Percentiles rank a stretch among this genome's conserved stretches.
These are phyloP conservation scores for Suillus decipiens DNA, from an alignment of 768 basidiomycete genomes.

Conservation along the genomic window DNA sequence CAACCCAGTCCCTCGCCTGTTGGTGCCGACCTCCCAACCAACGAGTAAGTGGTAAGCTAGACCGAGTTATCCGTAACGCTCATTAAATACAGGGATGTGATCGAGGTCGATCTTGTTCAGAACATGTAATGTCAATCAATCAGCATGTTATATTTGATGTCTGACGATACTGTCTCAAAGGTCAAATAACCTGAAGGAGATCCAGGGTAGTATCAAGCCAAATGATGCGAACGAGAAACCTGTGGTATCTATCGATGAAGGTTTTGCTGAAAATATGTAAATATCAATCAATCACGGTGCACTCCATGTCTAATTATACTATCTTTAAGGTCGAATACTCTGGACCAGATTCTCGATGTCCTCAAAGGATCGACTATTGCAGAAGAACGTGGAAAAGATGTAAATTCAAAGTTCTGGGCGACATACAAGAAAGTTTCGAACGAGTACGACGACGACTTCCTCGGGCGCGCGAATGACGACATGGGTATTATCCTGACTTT, in stretches of 20 bases:
- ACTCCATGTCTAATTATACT: neutral
- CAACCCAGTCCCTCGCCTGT: neutral
- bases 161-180: neutral
- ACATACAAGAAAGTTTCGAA: slow-evolving; percentile 1
- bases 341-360: neutral
- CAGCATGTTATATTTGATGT: neutral
- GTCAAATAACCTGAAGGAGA: neutral
- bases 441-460: neutral
- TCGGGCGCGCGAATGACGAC: neutral
- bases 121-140: neutral
- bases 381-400: slow-evolving; percentile 1
- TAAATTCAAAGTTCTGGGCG: slow-evolving; percentile 3
- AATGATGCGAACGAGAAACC: neutral
- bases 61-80: neutral
- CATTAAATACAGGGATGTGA: neutral
- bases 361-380: neutral
- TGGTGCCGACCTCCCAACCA: neutral
- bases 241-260: neutral
- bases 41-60: neutral
- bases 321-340: neutral
- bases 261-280: neutral
- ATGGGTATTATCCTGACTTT: slow-evolving; percentile 7
- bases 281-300: neutral
- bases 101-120: neutral
- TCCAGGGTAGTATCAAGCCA: neutral